Base-by-base conservation (phyloP, 2,329 filamentous ascomycete genomes). In the Tympanopsis confertula region DNA sequence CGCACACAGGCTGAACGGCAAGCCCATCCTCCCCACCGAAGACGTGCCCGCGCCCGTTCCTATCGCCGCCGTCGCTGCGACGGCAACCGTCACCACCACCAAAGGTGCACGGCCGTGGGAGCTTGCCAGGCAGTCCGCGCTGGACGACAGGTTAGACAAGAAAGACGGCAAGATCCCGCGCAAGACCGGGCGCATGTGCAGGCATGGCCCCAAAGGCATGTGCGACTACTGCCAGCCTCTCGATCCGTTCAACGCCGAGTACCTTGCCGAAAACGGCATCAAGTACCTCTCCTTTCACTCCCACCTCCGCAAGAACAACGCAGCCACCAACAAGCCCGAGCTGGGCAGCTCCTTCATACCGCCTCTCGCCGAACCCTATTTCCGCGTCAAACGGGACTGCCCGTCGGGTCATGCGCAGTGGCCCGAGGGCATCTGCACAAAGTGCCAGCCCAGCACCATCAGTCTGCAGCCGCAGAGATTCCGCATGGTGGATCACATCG, bases 181-280 rank as follows among this genome's bases (percentile, higher is more conserved):
- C 44, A 73, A 73, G 43, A 71, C 71, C 41, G 86, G 94, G 55
- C 57, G 62, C 41, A 91, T 98, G 87, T 98, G 91, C 64, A 81
- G 86, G 43, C 91, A 98, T 57, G 89, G 89, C 1, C 80, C 83
- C 38, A 96, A 94, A 62, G 91, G 91, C 56, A 98, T 98, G 89
- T 98, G 91, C 60, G 91, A 98, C 62, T 93, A 95, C 62, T 98
- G 91, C 64, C 94, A 94, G 76, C 91, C 93, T 0, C 64, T 96
- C 37, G 91, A 98, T 53, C 91, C 91, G 1, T 98, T 94, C 59
- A 81, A 93, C 51, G 59, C 82, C 14, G 78, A 78, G 39, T 95
- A 95, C 50, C 71, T 98, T 14, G 75, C 76, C 20, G 89, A 98
- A 50, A 93, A 89, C 68, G 95, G 95, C 70, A 95, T 98, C 71